Evolutionary conservation across 441 rosid genomes (phyloP).

Genomic region (Raphanus hybrid): DNA sequence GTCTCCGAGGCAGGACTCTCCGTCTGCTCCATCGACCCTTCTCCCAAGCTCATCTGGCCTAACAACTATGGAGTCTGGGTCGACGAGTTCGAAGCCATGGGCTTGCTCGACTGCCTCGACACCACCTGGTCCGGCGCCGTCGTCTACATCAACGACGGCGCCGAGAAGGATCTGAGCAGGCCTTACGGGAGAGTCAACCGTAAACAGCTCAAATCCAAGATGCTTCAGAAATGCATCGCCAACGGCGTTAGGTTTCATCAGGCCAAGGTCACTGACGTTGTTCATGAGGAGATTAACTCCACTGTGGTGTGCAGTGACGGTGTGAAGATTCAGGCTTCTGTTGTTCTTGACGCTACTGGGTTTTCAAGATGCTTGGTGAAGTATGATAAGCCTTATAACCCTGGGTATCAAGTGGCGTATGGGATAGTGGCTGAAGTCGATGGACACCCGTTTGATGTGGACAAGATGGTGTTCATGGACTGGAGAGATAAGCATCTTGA

Average conservation of each 20-base stretch:
- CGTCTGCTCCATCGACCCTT: constrained; percentile 86
- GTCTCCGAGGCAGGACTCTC: constrained; percentile 93
- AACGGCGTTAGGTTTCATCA: constrained; percentile 92
- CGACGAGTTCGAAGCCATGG: constrained; percentile 97
- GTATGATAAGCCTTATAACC: constrained; percentile 93
- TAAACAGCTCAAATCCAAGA: constrained; percentile 86
- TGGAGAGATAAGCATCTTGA: constrained; percentile 92
- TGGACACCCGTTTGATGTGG: constrained; percentile 87
- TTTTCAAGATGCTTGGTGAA: constrained; percentile 90
- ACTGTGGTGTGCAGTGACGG: constrained; percentile 85
- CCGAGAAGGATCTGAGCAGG: constrained; percentile 67
- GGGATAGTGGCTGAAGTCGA: constrained; percentile 95
- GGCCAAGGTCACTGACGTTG: constrained; percentile 84
- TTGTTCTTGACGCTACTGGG: constrained; percentile 97
- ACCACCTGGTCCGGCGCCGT: constrained; percentile 94
- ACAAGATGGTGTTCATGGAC: constrained; percentile 95
- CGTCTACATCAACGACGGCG: constrained; percentile 62
- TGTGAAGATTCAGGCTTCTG: constrained; percentile 75
- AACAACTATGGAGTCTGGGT: constrained; percentile 99
- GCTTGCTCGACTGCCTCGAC: constrained; percentile 89
- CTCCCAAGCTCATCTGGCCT: constrained; percentile 90
- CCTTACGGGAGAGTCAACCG: constrained; percentile 96
- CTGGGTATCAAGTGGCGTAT: constrained; percentile 95
- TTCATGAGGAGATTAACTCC: constrained; percentile 84
- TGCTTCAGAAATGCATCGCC: constrained; percentile 82